Evolutionary conservation across 805 yeast genomes (phyloP).

Genomic region (Suhomyces tanzawaensis): DNA sequence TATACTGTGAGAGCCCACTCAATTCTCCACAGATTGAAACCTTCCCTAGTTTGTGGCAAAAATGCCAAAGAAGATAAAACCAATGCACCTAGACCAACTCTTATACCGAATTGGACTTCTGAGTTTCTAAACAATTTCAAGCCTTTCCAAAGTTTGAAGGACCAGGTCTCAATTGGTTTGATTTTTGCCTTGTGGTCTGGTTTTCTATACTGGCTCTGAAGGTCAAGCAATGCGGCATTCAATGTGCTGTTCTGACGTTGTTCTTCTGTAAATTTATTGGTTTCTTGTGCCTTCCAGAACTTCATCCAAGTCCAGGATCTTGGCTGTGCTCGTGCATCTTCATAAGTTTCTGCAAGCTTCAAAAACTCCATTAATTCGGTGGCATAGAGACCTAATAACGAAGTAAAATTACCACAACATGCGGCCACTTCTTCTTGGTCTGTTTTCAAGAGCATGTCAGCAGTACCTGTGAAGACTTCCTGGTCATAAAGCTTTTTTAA

Average conservation of each 20-base stretch:
- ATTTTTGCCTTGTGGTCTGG: conserved; percentile 3
- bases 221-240: conserved; percentile 33
- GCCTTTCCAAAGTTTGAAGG: conserved; percentile 45
- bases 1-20: conserved; percentile 87
- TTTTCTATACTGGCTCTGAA: conserved; percentile 24
- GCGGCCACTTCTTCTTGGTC: conserved; percentile 83
- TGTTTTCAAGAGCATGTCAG: conserved; percentile 40
- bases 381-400: conserved; percentile 60
- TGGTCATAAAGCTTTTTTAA: conserved; percentile 58
- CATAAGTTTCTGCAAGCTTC: conserved; percentile 41
- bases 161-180: conserved; percentile 3
- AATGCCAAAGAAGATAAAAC: conserved; percentile 67
- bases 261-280: background rate
- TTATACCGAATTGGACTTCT: conserved; percentile 74
- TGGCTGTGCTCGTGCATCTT: conserved; percentile 17
- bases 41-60: conserved; percentile 49
- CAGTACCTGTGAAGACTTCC: conserved; percentile 42
- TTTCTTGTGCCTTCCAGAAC: background rate
- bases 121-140: conserved; percentile 54
- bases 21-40: conserved; percentile 65
- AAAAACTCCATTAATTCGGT: conserved; percentile 53
- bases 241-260: conserved; percentile 18
- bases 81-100: conserved; percentile 78
- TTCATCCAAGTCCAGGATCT: conserved; percentile 52
- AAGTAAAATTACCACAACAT: conserved; percentile 76